phyloP scores from a whole-genome alignment of 768 basidiomycete species.

The Termitomyces sp. region DNA sequence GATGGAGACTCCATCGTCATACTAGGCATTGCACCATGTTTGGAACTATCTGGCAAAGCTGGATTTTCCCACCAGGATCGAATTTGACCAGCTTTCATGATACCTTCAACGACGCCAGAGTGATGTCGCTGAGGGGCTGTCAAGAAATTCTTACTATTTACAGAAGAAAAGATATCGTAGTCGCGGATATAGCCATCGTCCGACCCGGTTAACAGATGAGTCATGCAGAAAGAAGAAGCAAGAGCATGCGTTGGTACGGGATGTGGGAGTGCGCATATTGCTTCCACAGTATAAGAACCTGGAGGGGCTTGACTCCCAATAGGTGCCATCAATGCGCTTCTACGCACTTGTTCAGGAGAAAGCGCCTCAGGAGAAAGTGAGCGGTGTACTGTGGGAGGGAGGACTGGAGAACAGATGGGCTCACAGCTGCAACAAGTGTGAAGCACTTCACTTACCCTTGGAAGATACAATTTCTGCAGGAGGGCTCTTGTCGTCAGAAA shows the following conservation, averaged over 20 bases:
- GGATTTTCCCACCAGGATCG: constrained; percentile 92
- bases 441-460: constrained; percentile 8
- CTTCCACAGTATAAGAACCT: constrained; percentile 82
- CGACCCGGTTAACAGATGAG: constrained; percentile 85
- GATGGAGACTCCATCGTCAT: constrained; percentile 41
- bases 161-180: constrained; percentile 86
- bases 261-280: constrained; percentile 87
- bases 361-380: constrained; percentile 36
- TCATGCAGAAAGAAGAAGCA: constrained; percentile 80
- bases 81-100: constrained; percentile 84
- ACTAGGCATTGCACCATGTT: constrained; percentile 20
- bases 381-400: constrained; percentile 18
- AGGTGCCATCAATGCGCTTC: constrained; percentile 33
- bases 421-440: neutral
- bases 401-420: constrained; percentile 10
- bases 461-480: constrained; percentile 5
- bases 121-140: constrained; percentile 87
- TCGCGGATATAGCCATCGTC: constrained; percentile 92
- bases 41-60: constrained; percentile 22
- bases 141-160: constrained; percentile 83
- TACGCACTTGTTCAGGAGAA: constrained; percentile 43
- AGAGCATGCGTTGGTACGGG: constrained; percentile 87
- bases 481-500: constrained; percentile 11
- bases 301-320: constrained; percentile 28
- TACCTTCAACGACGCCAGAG: constrained; percentile 86